Percentiles rank a stretch among this genome's conserved stretches.
Evolutionary conservation across 768 basidiomycete genomes (phyloP).

Genomic region (Coprinopsis marcescibilis): DNA sequence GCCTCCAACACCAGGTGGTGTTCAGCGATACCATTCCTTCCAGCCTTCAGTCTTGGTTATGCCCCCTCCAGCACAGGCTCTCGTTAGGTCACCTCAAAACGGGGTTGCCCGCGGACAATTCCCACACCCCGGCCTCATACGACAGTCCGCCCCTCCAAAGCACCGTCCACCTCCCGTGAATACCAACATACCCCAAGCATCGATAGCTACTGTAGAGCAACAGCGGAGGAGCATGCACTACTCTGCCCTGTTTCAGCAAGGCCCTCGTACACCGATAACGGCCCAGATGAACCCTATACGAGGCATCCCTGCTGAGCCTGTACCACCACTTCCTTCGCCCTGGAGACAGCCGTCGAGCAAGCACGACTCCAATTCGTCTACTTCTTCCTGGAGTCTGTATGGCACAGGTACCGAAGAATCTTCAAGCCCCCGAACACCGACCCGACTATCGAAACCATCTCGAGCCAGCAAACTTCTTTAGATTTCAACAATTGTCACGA

Average conservation of each 20-base stretch:
- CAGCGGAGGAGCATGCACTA: neutral
- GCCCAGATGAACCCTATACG: neutral
- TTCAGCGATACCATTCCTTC: too few relatives aligned
- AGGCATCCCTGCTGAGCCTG: neutral
- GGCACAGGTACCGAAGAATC: neutral
- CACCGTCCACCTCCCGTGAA: neutral
- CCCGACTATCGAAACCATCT: neutral
- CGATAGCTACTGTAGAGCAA: neutral
- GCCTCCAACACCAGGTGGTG: too few relatives aligned
- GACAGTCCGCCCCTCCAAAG: too few relatives aligned
- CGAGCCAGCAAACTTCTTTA: neutral
- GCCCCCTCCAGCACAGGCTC: too few relatives aligned
- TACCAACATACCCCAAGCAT: neutral
- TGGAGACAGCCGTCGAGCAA: neutral
- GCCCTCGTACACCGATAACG: neutral
- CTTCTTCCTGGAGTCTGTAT: neutral
- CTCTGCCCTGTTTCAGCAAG: slow-evolving; percentile 2
- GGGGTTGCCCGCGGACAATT: too few relatives aligned
- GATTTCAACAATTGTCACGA: neutral
- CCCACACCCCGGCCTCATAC: too few relatives aligned
- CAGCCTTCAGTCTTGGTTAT: too few relatives aligned
- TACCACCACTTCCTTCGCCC: slow-evolving; percentile 1
- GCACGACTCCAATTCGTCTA: neutral
- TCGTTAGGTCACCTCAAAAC: too few relatives aligned
- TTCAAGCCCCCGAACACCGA: neutral